Conservation (phyloP, 441 rosid species). For the Populus hybrid region DNA sequence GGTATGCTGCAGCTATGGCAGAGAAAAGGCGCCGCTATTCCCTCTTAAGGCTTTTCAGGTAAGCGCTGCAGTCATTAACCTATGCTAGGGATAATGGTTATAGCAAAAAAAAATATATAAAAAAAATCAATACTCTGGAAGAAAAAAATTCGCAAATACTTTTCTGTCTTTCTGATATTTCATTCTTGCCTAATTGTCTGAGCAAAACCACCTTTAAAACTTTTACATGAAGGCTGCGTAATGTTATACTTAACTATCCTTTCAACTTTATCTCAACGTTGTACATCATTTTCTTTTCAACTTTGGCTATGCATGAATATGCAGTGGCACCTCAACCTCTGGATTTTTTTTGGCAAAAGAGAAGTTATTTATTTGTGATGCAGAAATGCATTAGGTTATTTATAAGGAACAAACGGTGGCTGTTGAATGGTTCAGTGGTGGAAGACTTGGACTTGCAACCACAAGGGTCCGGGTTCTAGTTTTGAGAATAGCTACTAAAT, state of each 20-base stretch:
- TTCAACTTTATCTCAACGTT: background rate
- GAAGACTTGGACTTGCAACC: no score
- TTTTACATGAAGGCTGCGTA: background rate
- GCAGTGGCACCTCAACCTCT: background rate
- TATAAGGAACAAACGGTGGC: no score
- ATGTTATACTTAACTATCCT: background rate
- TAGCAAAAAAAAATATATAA: no score
- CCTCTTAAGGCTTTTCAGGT: slow-evolving; percentile 64
- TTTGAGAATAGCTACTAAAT: no score
- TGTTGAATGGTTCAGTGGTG: no score
- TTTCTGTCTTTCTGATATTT: background rate
- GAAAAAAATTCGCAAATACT: background rate
- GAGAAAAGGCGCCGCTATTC: slow-evolving; percentile 54
- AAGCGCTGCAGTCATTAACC: slow-evolving; percentile 9
- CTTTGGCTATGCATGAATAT: background rate
- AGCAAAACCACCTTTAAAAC: background rate
- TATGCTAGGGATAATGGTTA: no score
- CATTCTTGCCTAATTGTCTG: background rate
- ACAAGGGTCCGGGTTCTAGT: no score
- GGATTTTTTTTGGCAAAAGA: background rate
- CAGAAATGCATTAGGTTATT: background rate
- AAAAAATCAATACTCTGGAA: background rate
- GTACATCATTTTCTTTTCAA: background rate
- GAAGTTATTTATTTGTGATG: background rate
- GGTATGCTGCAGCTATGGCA: slow-evolving; percentile 48